A percentile compares a stretch with the other conserved stretches of the same genome.
These are phyloP conservation scores for Candida orba DNA, from an alignment of 805 yeast species.

Conservation along the genomic window DNA sequence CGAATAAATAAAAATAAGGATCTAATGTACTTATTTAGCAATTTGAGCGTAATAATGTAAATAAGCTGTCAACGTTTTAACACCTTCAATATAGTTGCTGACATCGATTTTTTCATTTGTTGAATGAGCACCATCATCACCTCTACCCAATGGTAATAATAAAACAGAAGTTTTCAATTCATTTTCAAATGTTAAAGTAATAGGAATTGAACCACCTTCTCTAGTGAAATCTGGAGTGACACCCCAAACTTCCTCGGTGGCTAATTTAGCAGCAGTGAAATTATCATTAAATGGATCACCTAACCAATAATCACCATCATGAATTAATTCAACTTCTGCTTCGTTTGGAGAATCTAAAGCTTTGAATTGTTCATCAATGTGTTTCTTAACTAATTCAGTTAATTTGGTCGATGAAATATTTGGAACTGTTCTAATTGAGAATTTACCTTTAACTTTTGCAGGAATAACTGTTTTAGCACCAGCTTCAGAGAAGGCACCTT, in stretches of 20 bases:
- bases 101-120: constrained; percentile 92
- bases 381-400: constrained; percentile 67
- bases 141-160: constrained; percentile 95
- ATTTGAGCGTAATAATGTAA: constrained; percentile 67
- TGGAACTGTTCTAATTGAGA: constrained; percentile 96
- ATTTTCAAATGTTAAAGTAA: constrained; percentile 88
- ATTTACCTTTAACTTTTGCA: constrained; percentile 87
- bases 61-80: constrained; percentile 89
- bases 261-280: constrained; percentile 89
- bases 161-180: constrained; percentile 79
- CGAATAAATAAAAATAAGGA: too few relatives aligned
- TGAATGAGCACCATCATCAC: constrained; percentile 99
- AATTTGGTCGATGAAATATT: constrained; percentile 76
- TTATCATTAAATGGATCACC: constrained; percentile 88
- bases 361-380: constrained; percentile 58
- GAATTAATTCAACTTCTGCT: constrained; percentile 66
- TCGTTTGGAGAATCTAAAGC: constrained; percentile 73
- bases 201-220: constrained; percentile 99
- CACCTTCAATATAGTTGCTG: constrained; percentile 85
- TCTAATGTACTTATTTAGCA: not conserved
- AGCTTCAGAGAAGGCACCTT: constrained; percentile 90
- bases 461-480: constrained; percentile 99
- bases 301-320: constrained; percentile 96
- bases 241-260: constrained; percentile 92
- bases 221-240: constrained; percentile 95